phyloP scores from a whole-genome alignment of 164 flowering plant genomes.

The Santalum album region DNA sequence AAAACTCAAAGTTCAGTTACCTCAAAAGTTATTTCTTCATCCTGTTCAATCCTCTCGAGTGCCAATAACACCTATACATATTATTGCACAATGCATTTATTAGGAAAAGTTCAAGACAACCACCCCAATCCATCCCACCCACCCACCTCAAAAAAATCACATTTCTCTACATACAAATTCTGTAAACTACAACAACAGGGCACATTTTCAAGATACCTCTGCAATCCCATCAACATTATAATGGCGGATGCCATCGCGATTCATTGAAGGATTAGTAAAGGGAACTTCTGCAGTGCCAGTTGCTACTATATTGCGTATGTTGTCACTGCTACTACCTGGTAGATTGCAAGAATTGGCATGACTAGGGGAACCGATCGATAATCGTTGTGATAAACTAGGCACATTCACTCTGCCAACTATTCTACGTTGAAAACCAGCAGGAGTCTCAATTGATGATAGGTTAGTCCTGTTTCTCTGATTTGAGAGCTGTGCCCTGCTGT shows the following conservation, averaged over 20 bases:
- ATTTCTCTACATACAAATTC: background rate
- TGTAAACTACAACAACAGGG: background rate
- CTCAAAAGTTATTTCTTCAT: conserved; percentile 79
- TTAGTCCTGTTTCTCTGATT: conserved; percentile 21
- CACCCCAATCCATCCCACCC: no score
- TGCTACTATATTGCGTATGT: conserved; percentile 19
- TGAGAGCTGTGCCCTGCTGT: conserved; percentile 28
- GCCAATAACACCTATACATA: conserved; percentile 63
- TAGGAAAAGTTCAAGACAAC: no score
- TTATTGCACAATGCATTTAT: no score
- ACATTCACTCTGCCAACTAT: conserved; percentile 11
- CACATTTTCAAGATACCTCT: conserved; percentile 36
- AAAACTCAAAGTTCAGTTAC: conserved; percentile 28
- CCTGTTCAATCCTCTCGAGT: conserved; percentile 83
- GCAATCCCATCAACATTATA: conserved; percentile 70
- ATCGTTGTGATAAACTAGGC: conserved; percentile 21
- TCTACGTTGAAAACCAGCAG: conserved; percentile 17
- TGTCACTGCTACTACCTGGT: conserved; percentile 30
- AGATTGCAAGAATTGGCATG: conserved; percentile 19
- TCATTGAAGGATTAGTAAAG: conserved; percentile 21
- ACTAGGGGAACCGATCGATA: conserved; percentile 15
- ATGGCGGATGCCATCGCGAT: conserved; percentile 33
- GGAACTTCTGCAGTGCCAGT: conserved; percentile 31
- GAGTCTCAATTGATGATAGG: conserved; percentile 18
- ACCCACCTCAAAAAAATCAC: no score